Evolutionary conservation across 129 eudicot species (phyloP).

Genomic region (Artemisia annua): DNA sequence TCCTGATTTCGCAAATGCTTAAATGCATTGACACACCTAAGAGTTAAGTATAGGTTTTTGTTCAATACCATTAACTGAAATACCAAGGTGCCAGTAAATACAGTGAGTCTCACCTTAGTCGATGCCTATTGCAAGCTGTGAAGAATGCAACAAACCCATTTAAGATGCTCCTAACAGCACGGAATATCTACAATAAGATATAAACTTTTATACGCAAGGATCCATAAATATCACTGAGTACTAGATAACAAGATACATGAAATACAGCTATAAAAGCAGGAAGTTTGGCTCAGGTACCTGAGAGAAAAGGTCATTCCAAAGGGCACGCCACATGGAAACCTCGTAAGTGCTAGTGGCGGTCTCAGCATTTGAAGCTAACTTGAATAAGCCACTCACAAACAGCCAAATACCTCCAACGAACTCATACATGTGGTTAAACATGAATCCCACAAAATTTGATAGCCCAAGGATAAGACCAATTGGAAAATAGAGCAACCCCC

Average conservation of each 20-base stretch:
- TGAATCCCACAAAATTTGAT: constrained; percentile 44
- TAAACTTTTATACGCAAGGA: constrained; percentile 12
- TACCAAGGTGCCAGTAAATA: not conserved
- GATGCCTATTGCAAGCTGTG: constrained; percentile 90
- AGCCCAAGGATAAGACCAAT: constrained; percentile 57
- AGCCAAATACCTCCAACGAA: constrained; percentile 47
- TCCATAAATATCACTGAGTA: not conserved
- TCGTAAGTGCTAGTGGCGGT: constrained; percentile 55
- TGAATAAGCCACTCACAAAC: constrained; percentile 48
- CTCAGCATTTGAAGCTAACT: constrained; percentile 58
- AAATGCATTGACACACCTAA: not conserved
- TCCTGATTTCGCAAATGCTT: not conserved
- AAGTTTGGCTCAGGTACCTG: constrained; percentile 41
- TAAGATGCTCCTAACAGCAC: constrained; percentile 79
- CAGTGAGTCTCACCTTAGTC: constrained; percentile 56
- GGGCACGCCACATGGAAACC: constrained; percentile 78
- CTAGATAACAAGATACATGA: not conserved
- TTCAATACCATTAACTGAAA: not conserved
- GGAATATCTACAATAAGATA: constrained; percentile 57
- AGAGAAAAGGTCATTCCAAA: constrained; percentile 90
- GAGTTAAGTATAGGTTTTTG: too few relatives aligned
- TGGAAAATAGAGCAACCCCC: constrained; percentile 66
- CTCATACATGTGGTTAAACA: constrained; percentile 42
- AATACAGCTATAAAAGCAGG: not conserved
- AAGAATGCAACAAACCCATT: constrained; percentile 89